phyloP scores from a whole-genome alignment of 108 stramenopile species.

The Cyclotella atomus region DNA sequence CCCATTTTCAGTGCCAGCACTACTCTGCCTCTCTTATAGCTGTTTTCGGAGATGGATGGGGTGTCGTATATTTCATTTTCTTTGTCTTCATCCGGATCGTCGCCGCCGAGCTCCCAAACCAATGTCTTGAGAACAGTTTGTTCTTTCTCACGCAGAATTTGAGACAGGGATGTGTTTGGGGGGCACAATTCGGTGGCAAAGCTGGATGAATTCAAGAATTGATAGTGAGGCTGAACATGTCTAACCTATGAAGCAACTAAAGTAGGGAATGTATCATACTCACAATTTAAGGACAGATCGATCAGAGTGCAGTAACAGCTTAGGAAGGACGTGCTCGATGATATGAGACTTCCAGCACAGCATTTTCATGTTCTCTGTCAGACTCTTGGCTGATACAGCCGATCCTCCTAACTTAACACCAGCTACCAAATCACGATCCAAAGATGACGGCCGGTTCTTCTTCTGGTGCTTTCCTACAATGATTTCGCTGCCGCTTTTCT shows the following conservation, averaged over 20 bases:
- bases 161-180: slow-evolving; percentile 42
- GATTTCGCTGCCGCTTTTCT: slow-evolving; percentile 30
- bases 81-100: slow-evolving; percentile 44
- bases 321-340: slow-evolving; percentile 63
- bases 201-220: no score
- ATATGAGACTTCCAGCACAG: slow-evolving; percentile 58
- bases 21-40: slow-evolving; percentile 30
- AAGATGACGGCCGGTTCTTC: slow-evolving; percentile 8
- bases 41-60: neutral
- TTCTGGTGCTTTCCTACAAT: slow-evolving; percentile 27
- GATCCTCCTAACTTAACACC: slow-evolving; percentile 23
- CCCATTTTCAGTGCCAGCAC: slow-evolving; percentile 46
- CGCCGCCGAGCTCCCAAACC: slow-evolving; percentile 68
- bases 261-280: no score
- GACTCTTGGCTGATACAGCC: slow-evolving; percentile 42
- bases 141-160: slow-evolving; percentile 47
- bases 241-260: no score
- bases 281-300: slow-evolving; percentile 58
- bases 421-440: slow-evolving; percentile 38
- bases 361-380: slow-evolving; percentile 55
- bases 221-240: no score
- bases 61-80: slow-evolving; percentile 44
- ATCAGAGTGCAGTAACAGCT: slow-evolving; percentile 54
- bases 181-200: slow-evolving; percentile 61
- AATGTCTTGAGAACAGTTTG: slow-evolving; percentile 62